phyloP scores from a whole-genome alignment of 1,284 basidiomycete species.

The Leccinum variabile region DNA sequence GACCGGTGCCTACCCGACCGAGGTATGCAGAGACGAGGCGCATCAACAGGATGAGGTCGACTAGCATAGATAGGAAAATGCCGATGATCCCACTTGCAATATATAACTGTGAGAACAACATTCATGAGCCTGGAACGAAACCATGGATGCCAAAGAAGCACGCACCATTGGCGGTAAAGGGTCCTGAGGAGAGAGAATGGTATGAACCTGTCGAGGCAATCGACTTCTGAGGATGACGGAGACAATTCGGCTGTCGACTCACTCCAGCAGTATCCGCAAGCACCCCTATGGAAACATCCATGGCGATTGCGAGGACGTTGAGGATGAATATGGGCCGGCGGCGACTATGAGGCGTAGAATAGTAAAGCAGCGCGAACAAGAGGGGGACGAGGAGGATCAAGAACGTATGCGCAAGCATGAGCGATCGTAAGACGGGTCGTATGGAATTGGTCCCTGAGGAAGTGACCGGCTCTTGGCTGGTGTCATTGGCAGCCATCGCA shows the following conservation, averaged over 20 bases:
- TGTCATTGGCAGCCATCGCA: background rate
- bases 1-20: constrained; percentile 14
- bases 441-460: background rate
- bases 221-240: background rate
- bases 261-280: constrained; percentile 27
- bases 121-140: background rate
- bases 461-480: background rate
- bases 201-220: constrained; percentile 26
- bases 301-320: constrained; percentile 26
- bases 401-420: constrained; percentile 32
- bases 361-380: constrained; percentile 31
- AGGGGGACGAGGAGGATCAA: constrained; percentile 33
- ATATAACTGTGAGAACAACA: constrained; percentile 9
- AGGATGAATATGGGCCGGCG: constrained; percentile 32
- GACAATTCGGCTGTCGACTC: background rate
- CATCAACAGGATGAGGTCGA: constrained; percentile 32
- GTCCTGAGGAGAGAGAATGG: constrained; percentile 20
- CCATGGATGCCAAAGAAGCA: background rate
- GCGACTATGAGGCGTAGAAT: constrained; percentile 31
- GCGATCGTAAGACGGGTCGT: background rate
- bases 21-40: constrained; percentile 33
- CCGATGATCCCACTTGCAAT: constrained; percentile 34
- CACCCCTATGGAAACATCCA: constrained; percentile 27
- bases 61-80: constrained; percentile 33
- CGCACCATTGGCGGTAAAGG: constrained; percentile 26